phyloP scores from a whole-genome alignment of 495 filamentous ascomycete species.

The Trichoderma virens region DNA sequence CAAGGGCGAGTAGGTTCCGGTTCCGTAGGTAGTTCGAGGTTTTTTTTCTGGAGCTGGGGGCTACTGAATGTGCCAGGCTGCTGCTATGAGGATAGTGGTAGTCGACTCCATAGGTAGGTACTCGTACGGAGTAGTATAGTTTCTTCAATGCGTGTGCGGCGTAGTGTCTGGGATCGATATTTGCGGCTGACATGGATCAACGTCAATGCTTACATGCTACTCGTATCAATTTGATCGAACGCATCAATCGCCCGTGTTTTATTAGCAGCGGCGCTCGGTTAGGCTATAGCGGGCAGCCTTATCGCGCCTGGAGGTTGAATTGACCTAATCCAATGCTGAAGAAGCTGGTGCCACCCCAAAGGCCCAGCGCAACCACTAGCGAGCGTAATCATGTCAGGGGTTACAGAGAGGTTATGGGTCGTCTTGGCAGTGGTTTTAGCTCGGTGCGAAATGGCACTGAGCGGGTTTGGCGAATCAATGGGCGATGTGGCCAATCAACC shows the following conservation, averaged over 20 bases:
- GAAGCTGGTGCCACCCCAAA: background rate
- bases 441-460: background rate
- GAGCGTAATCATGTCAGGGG: slow-evolving; percentile 1
- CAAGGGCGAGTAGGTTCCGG: no score
- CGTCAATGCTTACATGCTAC: background rate
- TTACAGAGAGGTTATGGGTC: background rate
- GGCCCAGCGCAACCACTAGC: slow-evolving; percentile 4
- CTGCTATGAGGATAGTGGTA: no score
- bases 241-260: background rate
- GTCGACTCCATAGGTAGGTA: no score
- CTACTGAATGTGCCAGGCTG: no score
- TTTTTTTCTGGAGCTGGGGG: no score
- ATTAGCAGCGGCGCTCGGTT: background rate
- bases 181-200: background rate
- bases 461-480: background rate
- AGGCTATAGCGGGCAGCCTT: background rate
- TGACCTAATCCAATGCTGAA: background rate
- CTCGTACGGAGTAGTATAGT: no score
- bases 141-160: no score
- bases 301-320: background rate
- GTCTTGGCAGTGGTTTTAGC: background rate
- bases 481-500: slow-evolving; percentile 3
- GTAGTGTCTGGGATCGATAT: no score
- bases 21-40: no score
- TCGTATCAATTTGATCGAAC: background rate